phyloP scores from a whole-genome alignment of 148 eudicot species.

The Cornus suecica region DNA sequence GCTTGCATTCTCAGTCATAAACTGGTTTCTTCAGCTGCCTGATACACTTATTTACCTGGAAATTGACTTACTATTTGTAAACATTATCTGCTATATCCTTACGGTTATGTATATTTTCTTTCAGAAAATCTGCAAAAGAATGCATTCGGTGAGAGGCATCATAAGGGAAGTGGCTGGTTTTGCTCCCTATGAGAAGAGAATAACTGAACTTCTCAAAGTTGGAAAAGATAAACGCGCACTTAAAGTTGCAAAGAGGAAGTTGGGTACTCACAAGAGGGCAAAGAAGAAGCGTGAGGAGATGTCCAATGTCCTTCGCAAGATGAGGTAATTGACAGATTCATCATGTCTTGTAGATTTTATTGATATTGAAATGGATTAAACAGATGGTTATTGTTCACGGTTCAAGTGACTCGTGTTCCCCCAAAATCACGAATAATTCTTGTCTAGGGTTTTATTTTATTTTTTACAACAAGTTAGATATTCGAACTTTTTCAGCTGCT shows the following conservation, averaged over 20 bases:
- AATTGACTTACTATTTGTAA: too few species aligned
- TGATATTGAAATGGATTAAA: neutral
- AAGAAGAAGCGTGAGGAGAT: constrained; percentile 53
- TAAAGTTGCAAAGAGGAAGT: constrained; percentile 46
- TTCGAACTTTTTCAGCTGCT: neutral
- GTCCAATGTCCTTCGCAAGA: constrained; percentile 42
- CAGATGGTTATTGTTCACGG: neutral
- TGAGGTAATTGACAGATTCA: constrained; percentile 25
- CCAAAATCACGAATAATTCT: neutral
- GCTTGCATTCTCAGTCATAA: neutral
- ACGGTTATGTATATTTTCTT: neutral
- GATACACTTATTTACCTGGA: neutral
- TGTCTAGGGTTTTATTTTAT: neutral
- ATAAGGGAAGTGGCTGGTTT: constrained; percentile 48
- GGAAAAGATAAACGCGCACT: constrained; percentile 45
- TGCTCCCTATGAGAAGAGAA: constrained; percentile 50
- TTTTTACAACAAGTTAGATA: neutral
- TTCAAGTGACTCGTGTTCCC: neutral
- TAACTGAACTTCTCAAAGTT: constrained; percentile 45
- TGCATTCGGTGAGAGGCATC: constrained; percentile 33
- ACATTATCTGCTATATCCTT: too few species aligned
- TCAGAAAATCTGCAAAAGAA: constrained; percentile 39
- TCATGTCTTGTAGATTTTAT: neutral
- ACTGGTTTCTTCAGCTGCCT: neutral
- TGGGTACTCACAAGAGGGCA: constrained; percentile 51